phyloP scores from a whole-genome alignment of 2,329 filamentous ascomycete genomes.

The Diplodia scrobiculata region DNA sequence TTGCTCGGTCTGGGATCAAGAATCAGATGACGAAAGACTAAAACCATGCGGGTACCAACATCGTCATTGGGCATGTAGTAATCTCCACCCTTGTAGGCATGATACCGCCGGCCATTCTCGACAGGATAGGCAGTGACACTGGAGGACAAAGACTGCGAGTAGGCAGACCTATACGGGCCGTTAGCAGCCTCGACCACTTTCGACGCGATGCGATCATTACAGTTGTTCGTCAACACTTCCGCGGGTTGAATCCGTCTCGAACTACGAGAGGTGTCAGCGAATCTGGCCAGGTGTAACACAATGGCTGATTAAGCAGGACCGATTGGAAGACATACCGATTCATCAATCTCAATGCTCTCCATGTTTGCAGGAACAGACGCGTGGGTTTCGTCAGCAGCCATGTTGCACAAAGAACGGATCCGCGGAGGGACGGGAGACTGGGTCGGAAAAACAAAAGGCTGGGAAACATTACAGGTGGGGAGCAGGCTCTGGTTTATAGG shows the following conservation, averaged over 20 bases:
- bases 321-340: background rate
- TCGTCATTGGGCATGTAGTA: conserved; percentile 35
- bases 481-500: background rate
- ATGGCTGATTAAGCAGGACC: background rate
- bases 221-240: conserved; percentile 32
- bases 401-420: background rate
- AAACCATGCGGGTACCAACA: background rate
- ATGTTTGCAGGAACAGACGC: background rate
- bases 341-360: background rate
- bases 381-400: background rate
- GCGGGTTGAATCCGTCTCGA: conserved; percentile 32
- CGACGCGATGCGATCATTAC: conserved; percentile 10
- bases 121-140: conserved; percentile 32
- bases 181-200: background rate
- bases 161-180: conserved; percentile 1
- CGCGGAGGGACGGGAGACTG: background rate
- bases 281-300: background rate
- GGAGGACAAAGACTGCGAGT: conserved; percentile 18
- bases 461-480: background rate
- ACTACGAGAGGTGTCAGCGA: background rate
- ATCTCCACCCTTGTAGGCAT: conserved; percentile 36
- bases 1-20: conserved; percentile 37
- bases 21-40: background rate
- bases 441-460: background rate
- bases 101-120: conserved; percentile 38